phyloP scores from a whole-genome alignment of 2,329 filamentous ascomycete species.

The Microascus cirrosus region DNA sequence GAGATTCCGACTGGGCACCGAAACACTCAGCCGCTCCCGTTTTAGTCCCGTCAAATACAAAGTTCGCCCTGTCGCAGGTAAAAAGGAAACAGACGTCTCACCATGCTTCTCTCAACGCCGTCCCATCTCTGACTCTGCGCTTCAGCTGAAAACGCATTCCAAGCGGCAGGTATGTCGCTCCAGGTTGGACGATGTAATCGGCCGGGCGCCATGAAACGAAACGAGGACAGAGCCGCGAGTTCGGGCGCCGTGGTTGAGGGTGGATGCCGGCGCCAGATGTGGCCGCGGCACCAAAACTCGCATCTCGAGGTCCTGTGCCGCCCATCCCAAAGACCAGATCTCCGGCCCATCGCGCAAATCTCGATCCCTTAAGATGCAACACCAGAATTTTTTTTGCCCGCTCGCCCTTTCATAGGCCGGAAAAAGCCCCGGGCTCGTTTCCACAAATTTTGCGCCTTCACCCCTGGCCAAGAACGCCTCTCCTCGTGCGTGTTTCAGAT shows the following conservation, averaged over 20 bases:
- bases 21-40: not conserved
- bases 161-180: not conserved
- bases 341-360: not conserved
- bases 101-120: not conserved
- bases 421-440: not conserved
- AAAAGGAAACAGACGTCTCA: not conserved
- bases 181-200: not conserved
- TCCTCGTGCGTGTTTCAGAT: constrained; percentile 2
- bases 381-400: not conserved
- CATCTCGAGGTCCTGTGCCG: not conserved
- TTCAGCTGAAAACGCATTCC: not conserved
- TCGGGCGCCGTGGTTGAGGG: not conserved
- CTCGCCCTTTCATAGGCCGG: not conserved
- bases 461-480: not conserved
- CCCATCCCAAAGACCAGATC: not conserved
- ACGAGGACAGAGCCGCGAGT: not conserved
- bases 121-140: not conserved
- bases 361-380: not conserved
- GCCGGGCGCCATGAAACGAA: not conserved
- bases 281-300: not conserved
- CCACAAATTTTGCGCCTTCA: not conserved
- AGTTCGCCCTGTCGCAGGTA: not conserved
- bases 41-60: not conserved
- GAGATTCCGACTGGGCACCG: not conserved
- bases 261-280: not conserved